Conservation (phyloP, 768 basidiomycete genomes). For the Lactarius sp. region DNA sequence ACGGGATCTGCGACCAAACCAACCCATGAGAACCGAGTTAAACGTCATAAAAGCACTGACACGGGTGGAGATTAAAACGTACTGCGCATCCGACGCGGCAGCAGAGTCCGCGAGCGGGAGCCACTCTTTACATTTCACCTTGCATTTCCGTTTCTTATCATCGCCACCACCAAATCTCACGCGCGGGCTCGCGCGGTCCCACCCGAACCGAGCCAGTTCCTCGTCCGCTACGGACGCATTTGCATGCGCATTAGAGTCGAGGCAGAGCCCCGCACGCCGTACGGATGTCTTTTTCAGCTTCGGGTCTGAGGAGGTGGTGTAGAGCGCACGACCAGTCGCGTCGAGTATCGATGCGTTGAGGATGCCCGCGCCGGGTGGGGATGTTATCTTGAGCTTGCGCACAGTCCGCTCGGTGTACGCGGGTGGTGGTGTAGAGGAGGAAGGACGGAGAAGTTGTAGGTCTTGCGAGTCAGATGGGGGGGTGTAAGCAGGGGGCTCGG, state of each 20-base stretch:
- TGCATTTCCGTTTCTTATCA: conserved; percentile 11
- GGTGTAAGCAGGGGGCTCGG: conserved; percentile 11
- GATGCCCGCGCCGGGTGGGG: too few species aligned
- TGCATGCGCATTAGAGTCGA: not conserved
- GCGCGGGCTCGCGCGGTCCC: conserved; percentile 18
- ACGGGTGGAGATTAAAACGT: not conserved
- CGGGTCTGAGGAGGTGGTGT: too few species aligned
- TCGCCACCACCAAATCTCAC: not conserved
- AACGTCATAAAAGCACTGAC: not conserved
- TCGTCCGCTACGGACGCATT: not conserved
- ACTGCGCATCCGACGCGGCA: not conserved
- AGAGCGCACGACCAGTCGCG: too few species aligned
- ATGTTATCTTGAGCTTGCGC: too few species aligned
- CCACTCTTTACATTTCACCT: conserved; percentile 18
- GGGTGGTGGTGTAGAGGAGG: conserved; percentile 12
- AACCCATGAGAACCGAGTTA: not conserved
- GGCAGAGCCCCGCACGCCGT: not conserved
- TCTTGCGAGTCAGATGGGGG: not conserved
- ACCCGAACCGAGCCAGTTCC: conserved; percentile 10
- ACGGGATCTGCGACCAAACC: conserved; percentile 2
- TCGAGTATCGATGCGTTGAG: too few species aligned
- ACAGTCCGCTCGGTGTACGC: too few species aligned
- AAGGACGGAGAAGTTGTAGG: conserved; percentile 1
- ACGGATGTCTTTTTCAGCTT: too few species aligned
- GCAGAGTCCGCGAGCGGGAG: conserved; percentile 3